A percentile compares a stretch with the other conserved stretches of the same genome.
Conservation (phyloP, 108 stramenopile genomes). For the Cyclostephanos tholiformis region DNA sequence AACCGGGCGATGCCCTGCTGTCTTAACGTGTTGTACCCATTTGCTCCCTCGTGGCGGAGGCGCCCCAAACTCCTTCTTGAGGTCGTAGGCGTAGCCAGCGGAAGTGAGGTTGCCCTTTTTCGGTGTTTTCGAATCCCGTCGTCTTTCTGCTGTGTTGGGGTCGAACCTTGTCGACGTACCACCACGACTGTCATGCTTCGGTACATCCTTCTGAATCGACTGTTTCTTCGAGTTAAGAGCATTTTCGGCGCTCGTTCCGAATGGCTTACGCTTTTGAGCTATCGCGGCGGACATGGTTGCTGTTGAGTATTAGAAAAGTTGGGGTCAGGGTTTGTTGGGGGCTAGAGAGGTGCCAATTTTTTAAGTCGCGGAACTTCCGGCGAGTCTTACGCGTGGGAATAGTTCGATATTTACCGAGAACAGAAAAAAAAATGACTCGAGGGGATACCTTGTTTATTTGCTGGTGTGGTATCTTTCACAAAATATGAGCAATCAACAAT, state of each 20-base stretch:
- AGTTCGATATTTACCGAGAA: too few species aligned
- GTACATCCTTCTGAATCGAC: neutral
- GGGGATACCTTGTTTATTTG: too few species aligned
- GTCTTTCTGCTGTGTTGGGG: conserved; percentile 2
- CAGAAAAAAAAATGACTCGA: too few species aligned
- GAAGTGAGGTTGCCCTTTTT: conserved; percentile 38
- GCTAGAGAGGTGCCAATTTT: too few species aligned
- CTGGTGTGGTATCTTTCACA: too few species aligned
- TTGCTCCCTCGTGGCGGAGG: neutral
- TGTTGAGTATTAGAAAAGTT: too few species aligned
- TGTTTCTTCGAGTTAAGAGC: neutral
- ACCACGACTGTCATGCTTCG: conserved; percentile 3
- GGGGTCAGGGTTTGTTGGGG: too few species aligned
- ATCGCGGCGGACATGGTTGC: neutral
- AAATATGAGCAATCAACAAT: too few species aligned
- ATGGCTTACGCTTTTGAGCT: conserved; percentile 31
- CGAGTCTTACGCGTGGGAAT: too few species aligned
- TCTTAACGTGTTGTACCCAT: neutral
- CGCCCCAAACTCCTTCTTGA: neutral
- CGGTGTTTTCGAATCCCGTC: conserved; percentile 50
- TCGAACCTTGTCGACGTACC: neutral
- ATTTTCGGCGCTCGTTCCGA: conserved; percentile 32
- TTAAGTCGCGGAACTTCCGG: too few species aligned
- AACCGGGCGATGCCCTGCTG: neutral
- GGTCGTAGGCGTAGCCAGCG: conserved; percentile 12